A percentile compares a stretch with the other conserved stretches of the same genome.
Conservation (phyloP, 2,329 filamentous ascomycete genomes). For the Lachnum nothofagi region DNA sequence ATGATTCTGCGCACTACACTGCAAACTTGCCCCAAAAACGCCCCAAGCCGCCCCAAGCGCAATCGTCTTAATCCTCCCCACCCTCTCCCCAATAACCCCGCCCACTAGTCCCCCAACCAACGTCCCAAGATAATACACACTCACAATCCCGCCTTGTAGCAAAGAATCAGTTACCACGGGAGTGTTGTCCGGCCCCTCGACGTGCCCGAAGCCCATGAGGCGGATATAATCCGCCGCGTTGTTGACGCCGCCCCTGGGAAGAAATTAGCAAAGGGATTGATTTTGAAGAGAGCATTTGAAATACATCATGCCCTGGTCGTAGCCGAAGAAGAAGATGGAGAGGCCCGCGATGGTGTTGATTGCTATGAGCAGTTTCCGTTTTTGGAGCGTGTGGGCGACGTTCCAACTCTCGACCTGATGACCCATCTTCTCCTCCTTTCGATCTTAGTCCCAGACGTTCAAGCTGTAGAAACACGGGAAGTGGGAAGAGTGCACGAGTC, state of each 20-base stretch:
- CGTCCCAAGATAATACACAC: constrained; percentile 53
- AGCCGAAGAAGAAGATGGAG: constrained; percentile 47
- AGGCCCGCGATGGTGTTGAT: constrained; percentile 60
- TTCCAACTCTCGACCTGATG: constrained; percentile 33
- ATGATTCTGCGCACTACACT: constrained; percentile 60
- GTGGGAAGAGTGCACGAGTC: no score
- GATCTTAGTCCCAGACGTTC: no score
- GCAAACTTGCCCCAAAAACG: constrained; percentile 56
- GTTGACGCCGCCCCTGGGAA: constrained; percentile 65
- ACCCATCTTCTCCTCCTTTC: no score
- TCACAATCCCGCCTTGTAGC: constrained; percentile 59
- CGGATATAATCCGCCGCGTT: constrained; percentile 59
- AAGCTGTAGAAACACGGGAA: no score
- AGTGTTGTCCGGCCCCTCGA: constrained; percentile 42
- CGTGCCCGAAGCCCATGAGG: constrained; percentile 60
- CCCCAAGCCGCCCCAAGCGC: constrained; percentile 54
- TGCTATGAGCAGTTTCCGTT: constrained; percentile 51
- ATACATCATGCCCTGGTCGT: constrained; percentile 41
- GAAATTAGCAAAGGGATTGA: no score
- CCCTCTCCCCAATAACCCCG: constrained; percentile 58
- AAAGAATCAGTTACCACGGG: constrained; percentile 55
- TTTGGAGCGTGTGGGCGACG: constrained; percentile 50
- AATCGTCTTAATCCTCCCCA: constrained; percentile 60
- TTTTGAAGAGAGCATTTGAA: no score
- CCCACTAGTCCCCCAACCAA: constrained; percentile 59